Base-by-base conservation (phyloP, 1,284 basidiomycete species). In the Tylopilus sp. region DNA sequence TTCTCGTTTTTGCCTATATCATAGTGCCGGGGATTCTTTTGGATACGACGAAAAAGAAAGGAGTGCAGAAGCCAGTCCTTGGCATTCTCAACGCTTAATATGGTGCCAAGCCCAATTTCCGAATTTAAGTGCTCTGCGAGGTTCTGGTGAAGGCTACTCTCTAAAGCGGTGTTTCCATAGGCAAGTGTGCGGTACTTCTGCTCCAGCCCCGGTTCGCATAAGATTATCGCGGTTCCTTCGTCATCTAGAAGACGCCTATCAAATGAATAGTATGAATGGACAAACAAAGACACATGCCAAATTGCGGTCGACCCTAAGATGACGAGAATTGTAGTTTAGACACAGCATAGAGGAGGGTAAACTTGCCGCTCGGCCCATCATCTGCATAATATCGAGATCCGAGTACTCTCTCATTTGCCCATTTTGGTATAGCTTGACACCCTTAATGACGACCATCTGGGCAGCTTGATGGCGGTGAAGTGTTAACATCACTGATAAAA, bases 81-180 rank as follows among this genome's bases (percentile, higher is more conserved):
- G 3, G 94, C 95, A 9, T 87, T 87, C 6, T 84, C 79, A 8
- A 93, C 72, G 70, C 86, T 85, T 5, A 83, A 87, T 73, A 97
- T 95, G 0, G 94, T 96, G 6, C 89, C 88, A 14, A 98, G 85
- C 1, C 91, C 91, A 63, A 98, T 92, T 81, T 98, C 96, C 5
- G 94, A 95, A 76, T 98, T 98, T 74, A 98, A 82, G 77, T 98
- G 94, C 77, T 98, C 96, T 4, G 90, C 84, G 17, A 98, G 87
- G 75, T 93, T 93, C 62, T 83, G 82, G 78, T 98, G 95, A 37
- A 97, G 85, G 70, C 87, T 91, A 77, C 93, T 95, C 80, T 97
- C 95, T 48, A 97, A 84, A 33, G 90, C 81, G 0, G 91, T 95
- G 66, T 85, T 86, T 25, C 88, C 90, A 72, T 90, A 88, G 2